These are phyloP conservation scores for Epichloe hybrida DNA, from an alignment of 2,329 filamentous ascomycete species.

Conservation along the genomic window DNA sequence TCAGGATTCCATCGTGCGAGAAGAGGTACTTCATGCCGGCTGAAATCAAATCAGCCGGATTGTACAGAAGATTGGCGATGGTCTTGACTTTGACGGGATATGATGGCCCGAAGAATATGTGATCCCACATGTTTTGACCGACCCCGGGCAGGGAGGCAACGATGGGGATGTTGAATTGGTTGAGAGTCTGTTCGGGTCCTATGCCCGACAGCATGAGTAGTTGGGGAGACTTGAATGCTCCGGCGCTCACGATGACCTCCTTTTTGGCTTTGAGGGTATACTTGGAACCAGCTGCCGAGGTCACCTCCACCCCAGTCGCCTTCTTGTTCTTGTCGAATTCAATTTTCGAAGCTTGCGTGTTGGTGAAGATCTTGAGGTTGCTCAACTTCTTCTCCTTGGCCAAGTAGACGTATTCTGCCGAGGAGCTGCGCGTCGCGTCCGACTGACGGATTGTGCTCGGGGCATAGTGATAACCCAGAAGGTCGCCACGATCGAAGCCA, in stretches of 20 bases:
- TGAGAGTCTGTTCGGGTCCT: slow-evolving; percentile 2
- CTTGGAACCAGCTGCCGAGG: background rate
- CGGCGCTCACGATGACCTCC: slow-evolving; percentile 1
- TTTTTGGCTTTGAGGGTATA: slow-evolving; percentile 1
- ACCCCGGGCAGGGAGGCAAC: slow-evolving; percentile 1
- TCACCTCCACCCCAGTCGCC: slow-evolving; percentile 25
- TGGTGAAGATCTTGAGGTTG: slow-evolving; percentile 25
- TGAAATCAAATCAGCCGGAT: background rate
- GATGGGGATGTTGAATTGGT: slow-evolving; percentile 1
- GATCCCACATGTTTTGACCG: slow-evolving; percentile 6
- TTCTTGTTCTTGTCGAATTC: slow-evolving; percentile 26
- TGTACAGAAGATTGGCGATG: background rate
- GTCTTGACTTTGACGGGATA: slow-evolving; percentile 5
- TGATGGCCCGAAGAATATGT: slow-evolving; percentile 6
- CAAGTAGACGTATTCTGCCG: slow-evolving; percentile 13
- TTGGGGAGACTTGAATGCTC: slow-evolving; percentile 6
- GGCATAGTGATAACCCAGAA: slow-evolving; percentile 14
- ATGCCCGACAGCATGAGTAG: slow-evolving; percentile 8
- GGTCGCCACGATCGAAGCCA: slow-evolving; percentile 10
- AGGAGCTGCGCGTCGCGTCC: slow-evolving; percentile 14
- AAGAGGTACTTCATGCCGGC: background rate
- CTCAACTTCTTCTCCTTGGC: slow-evolving; percentile 12
- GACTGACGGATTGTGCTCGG: slow-evolving; percentile 9
- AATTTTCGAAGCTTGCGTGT: slow-evolving; percentile 30
- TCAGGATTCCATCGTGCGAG: background rate